phyloP scores from a whole-genome alignment of 1,284 basidiomycete species.

The Leucoagaricus sp. region DNA sequence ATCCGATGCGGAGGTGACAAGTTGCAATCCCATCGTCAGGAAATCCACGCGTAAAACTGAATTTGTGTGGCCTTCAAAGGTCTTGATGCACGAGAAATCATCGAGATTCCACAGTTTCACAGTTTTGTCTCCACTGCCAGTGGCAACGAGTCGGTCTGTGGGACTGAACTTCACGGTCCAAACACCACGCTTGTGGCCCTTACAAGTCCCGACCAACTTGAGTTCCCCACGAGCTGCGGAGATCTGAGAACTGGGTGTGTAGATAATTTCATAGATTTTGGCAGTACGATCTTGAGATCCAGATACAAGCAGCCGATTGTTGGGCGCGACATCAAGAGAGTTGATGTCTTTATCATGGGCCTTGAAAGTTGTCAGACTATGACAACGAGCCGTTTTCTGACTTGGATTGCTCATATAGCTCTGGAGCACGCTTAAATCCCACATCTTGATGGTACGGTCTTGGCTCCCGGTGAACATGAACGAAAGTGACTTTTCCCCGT shows the following conservation, averaged over 20 bases:
- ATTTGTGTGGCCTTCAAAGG: conserved; percentile 97
- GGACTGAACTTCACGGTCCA: conserved; percentile 92
- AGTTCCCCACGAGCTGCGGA: conserved; percentile 60
- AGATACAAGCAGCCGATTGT: conserved; percentile 87
- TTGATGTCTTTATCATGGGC: conserved; percentile 99
- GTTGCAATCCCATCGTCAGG: conserved; percentile 80
- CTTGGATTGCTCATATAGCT: conserved; percentile 26
- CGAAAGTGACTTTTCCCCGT: conserved; percentile 33
- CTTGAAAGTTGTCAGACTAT: conserved; percentile 85
- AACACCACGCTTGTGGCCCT: conserved; percentile 95
- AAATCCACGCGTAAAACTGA: conserved; percentile 95
- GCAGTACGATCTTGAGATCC: conserved; percentile 96
- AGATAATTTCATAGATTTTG: conserved; percentile 85
- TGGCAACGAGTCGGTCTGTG: conserved; percentile 85
- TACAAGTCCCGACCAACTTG: conserved; percentile 83
- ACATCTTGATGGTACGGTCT: conserved; percentile 98
- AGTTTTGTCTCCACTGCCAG: conserved; percentile 93
- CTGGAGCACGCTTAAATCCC: conserved; percentile 74
- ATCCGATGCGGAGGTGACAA: conserved; percentile 89
- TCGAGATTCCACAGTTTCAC: conserved; percentile 93
- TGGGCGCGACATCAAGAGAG: conserved; percentile 90
- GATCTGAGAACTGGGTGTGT: conserved; percentile 42
- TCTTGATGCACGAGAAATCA: conserved; percentile 91
- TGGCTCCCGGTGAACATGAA: conserved; percentile 95
- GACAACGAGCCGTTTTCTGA: conserved; percentile 50